Percentiles rank a stretch among this genome's conserved stretches.
phyloP scores from a whole-genome alignment of 768 basidiomycete species.

The Clitopilus hobsonii region DNA sequence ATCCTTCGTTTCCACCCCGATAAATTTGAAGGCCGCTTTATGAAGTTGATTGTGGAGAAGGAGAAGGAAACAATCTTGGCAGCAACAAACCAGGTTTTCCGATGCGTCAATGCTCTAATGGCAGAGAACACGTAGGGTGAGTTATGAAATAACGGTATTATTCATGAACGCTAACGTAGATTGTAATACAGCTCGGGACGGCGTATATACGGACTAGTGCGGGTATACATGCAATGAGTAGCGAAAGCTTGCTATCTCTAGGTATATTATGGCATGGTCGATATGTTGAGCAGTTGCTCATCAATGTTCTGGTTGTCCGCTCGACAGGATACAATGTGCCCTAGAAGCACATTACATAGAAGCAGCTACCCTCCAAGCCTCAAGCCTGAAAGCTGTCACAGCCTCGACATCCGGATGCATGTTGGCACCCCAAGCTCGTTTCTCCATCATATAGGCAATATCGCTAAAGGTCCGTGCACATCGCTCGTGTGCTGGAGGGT shows the following conservation, averaged over 20 bases:
- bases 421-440: conserved; percentile 65
- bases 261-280: no score
- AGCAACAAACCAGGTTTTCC: conserved; percentile 58
- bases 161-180: background rate
- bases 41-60: conserved; percentile 39
- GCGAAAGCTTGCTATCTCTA: background rate
- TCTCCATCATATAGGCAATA: conserved; percentile 60
- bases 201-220: background rate
- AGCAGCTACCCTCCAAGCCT: conserved; percentile 57
- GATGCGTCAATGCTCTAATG: conserved; percentile 57
- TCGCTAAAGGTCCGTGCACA: conserved; percentile 65
- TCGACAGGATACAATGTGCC: no score
- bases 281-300: no score
- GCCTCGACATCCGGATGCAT: conserved; percentile 69
- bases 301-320: no score
- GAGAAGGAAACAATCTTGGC: conserved; percentile 52
- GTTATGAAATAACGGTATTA: background rate
- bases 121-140: conserved; percentile 16
- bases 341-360: conserved; percentile 23
- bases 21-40: conserved; percentile 74
- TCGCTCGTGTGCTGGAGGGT: conserved; percentile 55
- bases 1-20: conserved; percentile 77
- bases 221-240: background rate
- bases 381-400: conserved; percentile 61
- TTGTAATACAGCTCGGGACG: background rate